phyloP scores from a whole-genome alignment of 179 eudicot genomes.

The Vitellaria paradoxa region DNA sequence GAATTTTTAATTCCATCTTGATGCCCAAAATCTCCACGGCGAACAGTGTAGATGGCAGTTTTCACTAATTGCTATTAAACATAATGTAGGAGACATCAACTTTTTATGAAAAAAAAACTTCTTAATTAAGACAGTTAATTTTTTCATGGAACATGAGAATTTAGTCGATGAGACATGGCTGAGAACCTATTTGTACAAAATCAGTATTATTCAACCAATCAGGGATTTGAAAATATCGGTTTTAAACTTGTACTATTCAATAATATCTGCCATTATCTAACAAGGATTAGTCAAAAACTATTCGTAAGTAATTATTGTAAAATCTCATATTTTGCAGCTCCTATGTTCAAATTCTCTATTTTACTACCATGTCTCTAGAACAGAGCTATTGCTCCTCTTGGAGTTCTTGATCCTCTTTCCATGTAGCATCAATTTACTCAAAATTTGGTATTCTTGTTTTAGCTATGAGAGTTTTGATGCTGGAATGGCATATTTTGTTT shows the following conservation, averaged over 20 bases:
- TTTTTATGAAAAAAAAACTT: too few species aligned
- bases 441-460: background rate
- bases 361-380: background rate
- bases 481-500: background rate
- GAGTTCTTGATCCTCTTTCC: background rate
- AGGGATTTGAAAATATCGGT: constrained; percentile 2
- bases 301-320: background rate
- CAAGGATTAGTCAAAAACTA: too few species aligned
- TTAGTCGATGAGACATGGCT: background rate
- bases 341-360: background rate
- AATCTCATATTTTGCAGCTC: background rate
- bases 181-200: background rate
- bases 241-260: background rate
- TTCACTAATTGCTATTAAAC: background rate
- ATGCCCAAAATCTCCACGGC: background rate
- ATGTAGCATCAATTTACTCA: background rate
- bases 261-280: background rate
- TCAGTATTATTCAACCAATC: background rate
- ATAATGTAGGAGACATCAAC: background rate
- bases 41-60: background rate
- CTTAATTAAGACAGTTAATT: background rate
- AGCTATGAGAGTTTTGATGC: background rate
- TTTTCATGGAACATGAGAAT: background rate
- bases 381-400: background rate
- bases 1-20: background rate